phyloP scores from a whole-genome alignment of 768 basidiomycete species.

The Calocybe cyanea region DNA sequence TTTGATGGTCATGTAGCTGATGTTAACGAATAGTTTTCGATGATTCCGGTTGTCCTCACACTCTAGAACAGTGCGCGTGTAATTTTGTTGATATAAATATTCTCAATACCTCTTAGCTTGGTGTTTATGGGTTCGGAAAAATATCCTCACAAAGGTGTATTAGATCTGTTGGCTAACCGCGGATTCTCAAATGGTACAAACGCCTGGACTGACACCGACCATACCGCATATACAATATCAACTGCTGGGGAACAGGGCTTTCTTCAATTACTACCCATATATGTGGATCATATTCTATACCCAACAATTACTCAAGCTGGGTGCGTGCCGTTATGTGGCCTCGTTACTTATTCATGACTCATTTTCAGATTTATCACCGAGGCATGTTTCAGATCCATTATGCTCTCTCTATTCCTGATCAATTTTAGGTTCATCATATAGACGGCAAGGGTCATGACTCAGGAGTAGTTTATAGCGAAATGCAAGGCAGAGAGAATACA shows the following conservation, averaged over 20 bases:
- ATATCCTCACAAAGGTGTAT: slow-evolving; percentile 94
- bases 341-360: slow-evolving; percentile 9
- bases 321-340: slow-evolving; percentile 36
- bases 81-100: slow-evolving; percentile 2
- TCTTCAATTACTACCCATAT: slow-evolving; percentile 81
- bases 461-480: slow-evolving; percentile 95
- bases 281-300: slow-evolving; percentile 94
- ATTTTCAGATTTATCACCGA: slow-evolving; percentile 50
- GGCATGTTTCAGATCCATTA: slow-evolving; percentile 28
- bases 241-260: slow-evolving; percentile 95
- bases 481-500: slow-evolving; percentile 95
- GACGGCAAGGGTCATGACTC: slow-evolving; percentile 87
- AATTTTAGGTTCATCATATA: slow-evolving; percentile 82
- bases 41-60: slow-evolving; percentile 94
- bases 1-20: slow-evolving; percentile 4
- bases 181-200: slow-evolving; percentile 91
- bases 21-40: slow-evolving; percentile 64
- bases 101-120: slow-evolving; percentile 41
- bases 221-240: slow-evolving; percentile 93
- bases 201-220: slow-evolving; percentile 96
- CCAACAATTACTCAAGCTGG: slow-evolving; percentile 90
- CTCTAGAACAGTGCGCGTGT: slow-evolving; percentile 81
- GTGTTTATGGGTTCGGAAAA: slow-evolving; percentile 95
- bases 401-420: slow-evolving; percentile 1
- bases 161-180: slow-evolving; percentile 93